Percentiles rank a stretch among this genome's conserved stretches.
phyloP scores from a whole-genome alignment of 768 basidiomycete genomes.

The Russula abietina region DNA sequence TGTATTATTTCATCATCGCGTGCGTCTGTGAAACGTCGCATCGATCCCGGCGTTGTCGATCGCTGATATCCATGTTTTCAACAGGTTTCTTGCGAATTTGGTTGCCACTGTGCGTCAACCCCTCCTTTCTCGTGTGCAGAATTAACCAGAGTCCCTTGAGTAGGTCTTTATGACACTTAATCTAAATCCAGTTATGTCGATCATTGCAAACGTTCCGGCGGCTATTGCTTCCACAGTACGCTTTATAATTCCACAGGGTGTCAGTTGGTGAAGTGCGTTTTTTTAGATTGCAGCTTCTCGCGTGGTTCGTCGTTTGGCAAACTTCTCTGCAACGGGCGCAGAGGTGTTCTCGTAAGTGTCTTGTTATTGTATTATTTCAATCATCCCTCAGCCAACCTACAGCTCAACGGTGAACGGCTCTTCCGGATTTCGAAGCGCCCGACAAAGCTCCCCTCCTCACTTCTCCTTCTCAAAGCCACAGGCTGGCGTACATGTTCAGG shows the following conservation, averaged over 20 bases:
- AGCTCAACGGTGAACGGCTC: constrained; percentile 23
- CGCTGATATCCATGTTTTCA: constrained; percentile 14
- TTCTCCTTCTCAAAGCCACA: constrained; percentile 22
- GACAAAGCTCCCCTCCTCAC: constrained; percentile 9
- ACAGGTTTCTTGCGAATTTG: constrained; percentile 38
- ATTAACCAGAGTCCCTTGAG: constrained; percentile 28
- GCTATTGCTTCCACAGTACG: constrained; percentile 29
- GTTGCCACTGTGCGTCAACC: constrained; percentile 33
- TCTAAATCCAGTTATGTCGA: constrained; percentile 60
- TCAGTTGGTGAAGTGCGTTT: neutral
- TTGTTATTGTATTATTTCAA: constrained; percentile 9
- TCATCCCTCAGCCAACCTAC: constrained; percentile 22
- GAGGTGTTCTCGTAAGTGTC: constrained; percentile 30
- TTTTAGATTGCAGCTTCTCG: constrained; percentile 53
- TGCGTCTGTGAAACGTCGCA: constrained; percentile 32
- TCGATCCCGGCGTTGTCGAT: constrained; percentile 26
- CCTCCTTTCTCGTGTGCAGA: neutral
- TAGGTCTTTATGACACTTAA: constrained; percentile 63
- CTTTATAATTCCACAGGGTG: neutral
- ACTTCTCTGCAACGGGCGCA: constrained; percentile 34
- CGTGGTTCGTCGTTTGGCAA: constrained; percentile 53
- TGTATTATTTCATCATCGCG: constrained; percentile 74
- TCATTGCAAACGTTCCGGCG: constrained; percentile 62
- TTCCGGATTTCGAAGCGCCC: constrained; percentile 23
- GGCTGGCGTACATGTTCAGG: constrained; percentile 34